Percentiles rank a stretch among this genome's conserved stretches.
phyloP scores from a whole-genome alignment of 495 filamentous ascomycete genomes.

The Pseudevernia furfuracea region DNA sequence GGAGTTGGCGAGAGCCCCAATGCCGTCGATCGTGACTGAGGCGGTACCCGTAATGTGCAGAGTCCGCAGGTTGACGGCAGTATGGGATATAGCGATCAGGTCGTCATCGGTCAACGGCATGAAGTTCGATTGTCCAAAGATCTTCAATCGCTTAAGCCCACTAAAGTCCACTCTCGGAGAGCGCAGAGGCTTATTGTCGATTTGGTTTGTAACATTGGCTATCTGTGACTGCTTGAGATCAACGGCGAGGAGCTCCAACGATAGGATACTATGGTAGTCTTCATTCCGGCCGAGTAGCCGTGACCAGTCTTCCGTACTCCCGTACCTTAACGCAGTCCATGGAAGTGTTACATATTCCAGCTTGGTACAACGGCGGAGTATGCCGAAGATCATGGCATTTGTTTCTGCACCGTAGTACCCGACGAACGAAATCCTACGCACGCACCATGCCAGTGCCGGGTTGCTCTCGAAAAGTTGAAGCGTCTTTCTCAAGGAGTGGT shows the following conservation, averaged over 20 bases:
- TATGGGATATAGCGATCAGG: constrained; percentile 40
- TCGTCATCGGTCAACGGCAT: constrained; percentile 45
- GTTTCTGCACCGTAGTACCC: constrained; percentile 46
- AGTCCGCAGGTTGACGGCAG: constrained; percentile 42
- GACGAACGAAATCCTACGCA: constrained; percentile 48
- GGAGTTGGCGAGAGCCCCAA: constrained; percentile 42
- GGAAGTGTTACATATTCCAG: constrained; percentile 42
- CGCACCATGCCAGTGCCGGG: constrained; percentile 38
- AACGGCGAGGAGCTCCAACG: constrained; percentile 43
- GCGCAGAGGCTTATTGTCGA: constrained; percentile 28
- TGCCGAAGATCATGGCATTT: constrained; percentile 36
- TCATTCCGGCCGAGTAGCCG: constrained; percentile 30
- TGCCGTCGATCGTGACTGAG: constrained; percentile 42
- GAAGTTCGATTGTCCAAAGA: constrained; percentile 46
- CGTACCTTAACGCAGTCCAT: constrained; percentile 46
- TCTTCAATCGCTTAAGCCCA: constrained; percentile 41
- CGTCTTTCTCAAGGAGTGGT: constrained; percentile 39
- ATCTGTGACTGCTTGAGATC: constrained; percentile 36
- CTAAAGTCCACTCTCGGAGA: constrained; percentile 37
- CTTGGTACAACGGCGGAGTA: constrained; percentile 36
- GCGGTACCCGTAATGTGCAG: constrained; percentile 46
- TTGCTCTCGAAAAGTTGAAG: constrained; percentile 36
- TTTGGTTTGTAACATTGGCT: constrained; percentile 21
- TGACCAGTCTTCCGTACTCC: constrained; percentile 38
- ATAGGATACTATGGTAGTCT: constrained; percentile 32